These are phyloP conservation scores for Wakefieldia striispora DNA, from an alignment of 768 basidiomycete species.

Conservation along the genomic window DNA sequence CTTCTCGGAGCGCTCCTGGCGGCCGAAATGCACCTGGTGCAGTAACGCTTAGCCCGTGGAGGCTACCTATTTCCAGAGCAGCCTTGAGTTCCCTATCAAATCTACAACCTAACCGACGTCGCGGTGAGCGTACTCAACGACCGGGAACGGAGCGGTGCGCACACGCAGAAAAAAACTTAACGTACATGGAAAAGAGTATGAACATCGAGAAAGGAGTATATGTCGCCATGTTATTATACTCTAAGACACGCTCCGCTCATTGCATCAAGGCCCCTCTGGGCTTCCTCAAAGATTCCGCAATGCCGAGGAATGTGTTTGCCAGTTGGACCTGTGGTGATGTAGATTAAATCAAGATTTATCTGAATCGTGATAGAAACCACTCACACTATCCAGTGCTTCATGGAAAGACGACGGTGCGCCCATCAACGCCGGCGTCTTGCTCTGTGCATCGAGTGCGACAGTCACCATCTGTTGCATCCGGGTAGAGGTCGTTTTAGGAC, in stretches of 20 bases:
- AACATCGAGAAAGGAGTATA: too few relatives aligned
- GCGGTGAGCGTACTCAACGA: too few relatives aligned
- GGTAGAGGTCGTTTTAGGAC: constrained; percentile 25
- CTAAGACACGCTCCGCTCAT: constrained; percentile 2
- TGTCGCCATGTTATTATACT: not conserved
- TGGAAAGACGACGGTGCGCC: constrained; percentile 44
- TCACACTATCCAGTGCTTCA: constrained; percentile 49
- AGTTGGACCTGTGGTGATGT: constrained; percentile 41
- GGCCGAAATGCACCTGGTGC: too few relatives aligned
- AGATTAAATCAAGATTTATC: not conserved
- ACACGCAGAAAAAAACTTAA: too few relatives aligned
- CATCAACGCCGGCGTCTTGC: constrained; percentile 21
- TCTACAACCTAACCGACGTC: too few relatives aligned
- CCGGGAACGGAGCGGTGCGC: too few relatives aligned
- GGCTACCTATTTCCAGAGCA: too few relatives aligned
- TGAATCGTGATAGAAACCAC: constrained; percentile 3
- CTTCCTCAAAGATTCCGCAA: constrained; percentile 55
- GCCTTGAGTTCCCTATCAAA: too few relatives aligned
- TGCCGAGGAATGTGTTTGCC: constrained; percentile 52
- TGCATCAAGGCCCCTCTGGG: constrained; percentile 47
- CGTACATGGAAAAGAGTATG: too few relatives aligned
- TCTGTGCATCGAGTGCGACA: constrained; percentile 48
- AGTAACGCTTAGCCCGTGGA: too few relatives aligned
- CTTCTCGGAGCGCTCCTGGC: too few relatives aligned
- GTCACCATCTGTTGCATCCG: constrained; percentile 45